Percentiles rank a stretch among this genome's conserved stretches.
Conservation (phyloP, 176 grass and related monocot species). For the Avena eriantha region DNA sequence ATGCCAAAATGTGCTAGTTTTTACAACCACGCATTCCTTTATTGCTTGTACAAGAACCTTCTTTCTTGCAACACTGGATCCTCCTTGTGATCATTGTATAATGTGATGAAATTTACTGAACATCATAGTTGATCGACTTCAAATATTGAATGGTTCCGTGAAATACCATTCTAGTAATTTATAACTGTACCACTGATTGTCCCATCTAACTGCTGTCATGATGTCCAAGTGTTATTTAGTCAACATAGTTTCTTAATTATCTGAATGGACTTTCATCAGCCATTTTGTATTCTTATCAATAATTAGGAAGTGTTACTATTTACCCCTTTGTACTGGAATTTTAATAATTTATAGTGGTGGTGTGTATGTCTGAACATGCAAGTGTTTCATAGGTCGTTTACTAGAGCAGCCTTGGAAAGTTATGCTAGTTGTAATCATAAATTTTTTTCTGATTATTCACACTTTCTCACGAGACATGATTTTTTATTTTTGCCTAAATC, state of each 20-base stretch:
- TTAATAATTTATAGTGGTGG: not conserved
- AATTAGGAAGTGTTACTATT: not conserved
- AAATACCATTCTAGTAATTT: too few species aligned
- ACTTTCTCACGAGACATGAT: not conserved
- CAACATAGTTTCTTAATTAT: too few species aligned
- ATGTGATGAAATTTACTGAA: not conserved
- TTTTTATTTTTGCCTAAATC: not conserved
- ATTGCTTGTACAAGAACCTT: not conserved
- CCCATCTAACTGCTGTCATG: not conserved
- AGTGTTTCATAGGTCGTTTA: not conserved
- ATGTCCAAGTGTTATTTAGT: not conserved
- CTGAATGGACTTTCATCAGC: too few species aligned
- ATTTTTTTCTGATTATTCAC: not conserved
- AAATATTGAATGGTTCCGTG: not conserved
- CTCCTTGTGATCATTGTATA: not conserved
- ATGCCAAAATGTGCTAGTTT: not conserved
- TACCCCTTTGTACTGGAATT: not conserved
- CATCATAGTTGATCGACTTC: not conserved
- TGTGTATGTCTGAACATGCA: not conserved
- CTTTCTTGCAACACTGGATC: not conserved
- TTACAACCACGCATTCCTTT: not conserved
- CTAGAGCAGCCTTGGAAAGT: not conserved
- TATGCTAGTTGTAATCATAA: not conserved
- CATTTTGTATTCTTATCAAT: too few species aligned
- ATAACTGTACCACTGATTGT: too few species aligned